Evolutionary conservation across 148 eudicot genomes (phyloP), one percentile per base, ranked within the genome.

Genomic region (Tetragonia tetragonoides): DNA sequence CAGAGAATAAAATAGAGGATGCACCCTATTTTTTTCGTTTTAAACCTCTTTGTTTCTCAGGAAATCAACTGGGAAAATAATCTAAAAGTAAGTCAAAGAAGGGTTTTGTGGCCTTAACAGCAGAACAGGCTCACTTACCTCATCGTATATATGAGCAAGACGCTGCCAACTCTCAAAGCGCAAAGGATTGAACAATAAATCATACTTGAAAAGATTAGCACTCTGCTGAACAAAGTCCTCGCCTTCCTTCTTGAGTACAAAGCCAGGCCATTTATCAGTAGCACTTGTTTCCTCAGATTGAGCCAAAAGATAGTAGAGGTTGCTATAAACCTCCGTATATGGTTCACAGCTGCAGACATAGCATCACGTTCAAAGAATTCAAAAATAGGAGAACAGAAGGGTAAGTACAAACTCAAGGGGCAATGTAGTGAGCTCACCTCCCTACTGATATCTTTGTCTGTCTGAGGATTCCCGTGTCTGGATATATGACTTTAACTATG

Each of bases 81-180:
- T 40, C 64, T 60, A 10, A 60, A 17, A 61, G 49, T 46, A 46
- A 28, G 16, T 47, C 23, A 17, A 61, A 46, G 67, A 42, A 59
- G 16, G 66, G 66, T 56, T 63, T 54, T 39, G 72, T 37, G 70
- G 68, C 49, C 75, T 56, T 68, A 68, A 78, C 39, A 44, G 42
- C 24, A 74, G 40, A 77, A 61, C 28, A 78, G 63, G 62, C 14
- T 37, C 37, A 40, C 54, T 72, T 81, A 95, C 99, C 96, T 95
- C 99, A 80, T 93, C 99, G 85, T 93, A 95, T 59, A 93, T 82
- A 82, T 90, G 93, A 62, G 99, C 97, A 83, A 95, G 97, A 64
- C 91, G 87, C 80, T 91, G 89, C 99, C 99, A 95, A 85, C 99
- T 93, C 87, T 95, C 97, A 78, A 93, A 88, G 53, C 93, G 97